Evolutionary conservation across 1,139 yeast species (phyloP).

Genomic region (Casaregolazyma lundiana): DNA sequence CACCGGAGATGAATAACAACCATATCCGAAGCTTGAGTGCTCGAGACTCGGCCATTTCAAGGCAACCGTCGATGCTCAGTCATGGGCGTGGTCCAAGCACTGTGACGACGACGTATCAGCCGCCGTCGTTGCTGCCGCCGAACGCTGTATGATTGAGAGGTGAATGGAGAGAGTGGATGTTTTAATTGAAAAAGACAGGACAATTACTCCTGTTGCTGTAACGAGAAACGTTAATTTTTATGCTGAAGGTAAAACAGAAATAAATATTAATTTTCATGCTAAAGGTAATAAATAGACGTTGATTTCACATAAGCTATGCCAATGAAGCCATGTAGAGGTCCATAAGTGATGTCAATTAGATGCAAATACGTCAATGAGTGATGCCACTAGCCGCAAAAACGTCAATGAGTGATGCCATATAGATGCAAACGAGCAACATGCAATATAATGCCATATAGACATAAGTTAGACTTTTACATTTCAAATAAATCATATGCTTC

Average conservation of each 20-base stretch:
- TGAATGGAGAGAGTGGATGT: background rate
- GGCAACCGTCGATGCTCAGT: background rate
- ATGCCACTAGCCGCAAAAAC: too few species aligned
- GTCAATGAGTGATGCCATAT: too few species aligned
- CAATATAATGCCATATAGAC: too few species aligned
- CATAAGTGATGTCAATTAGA: too few species aligned
- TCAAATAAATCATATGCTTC: constrained; percentile 12
- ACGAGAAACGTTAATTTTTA: background rate
- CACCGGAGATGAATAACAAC: constrained; percentile 29
- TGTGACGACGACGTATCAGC: constrained; percentile 7
- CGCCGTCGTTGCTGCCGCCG: constrained; percentile 11
- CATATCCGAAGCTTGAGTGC: constrained; percentile 2
- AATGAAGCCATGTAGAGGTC: too few species aligned
- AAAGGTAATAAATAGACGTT: too few species aligned
- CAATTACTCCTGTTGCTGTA: too few species aligned
- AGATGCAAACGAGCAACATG: too few species aligned
- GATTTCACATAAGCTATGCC: too few species aligned
- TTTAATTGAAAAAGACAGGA: too few species aligned
- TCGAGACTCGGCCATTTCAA: background rate
- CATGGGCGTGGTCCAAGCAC: constrained; percentile 6
- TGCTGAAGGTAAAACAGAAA: background rate
- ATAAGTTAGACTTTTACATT: background rate
- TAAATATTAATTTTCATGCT: background rate
- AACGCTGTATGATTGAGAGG: background rate
- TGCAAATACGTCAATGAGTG: too few species aligned